Base-by-base conservation (phyloP, 2,329 filamentous ascomycete genomes). In the Polytolypa hystricis region DNA sequence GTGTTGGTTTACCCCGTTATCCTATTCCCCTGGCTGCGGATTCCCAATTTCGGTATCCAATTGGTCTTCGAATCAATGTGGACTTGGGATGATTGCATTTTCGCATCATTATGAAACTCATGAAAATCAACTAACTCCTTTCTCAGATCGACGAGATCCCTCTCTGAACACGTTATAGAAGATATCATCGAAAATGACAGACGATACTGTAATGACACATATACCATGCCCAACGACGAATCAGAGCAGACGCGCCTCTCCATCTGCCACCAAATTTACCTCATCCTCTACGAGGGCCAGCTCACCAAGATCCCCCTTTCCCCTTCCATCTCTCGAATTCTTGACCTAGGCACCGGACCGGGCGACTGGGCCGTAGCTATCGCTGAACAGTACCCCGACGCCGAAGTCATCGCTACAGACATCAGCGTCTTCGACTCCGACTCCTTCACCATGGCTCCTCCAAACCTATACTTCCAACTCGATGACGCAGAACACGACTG, bases 211-310 rank as follows among this genome's bases (percentile, higher is more conserved):
- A 77, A 77, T 48, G 64, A 70, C 21, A 65, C 66, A 21, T 81
- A 79, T 49, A 75, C 66, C 52, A 77, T 80, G 67, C 77, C 77
- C 10, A 79, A 79, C 52, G 77, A 81, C 47, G 72, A 79, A 30
- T 58, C 67, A 30, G 77, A 81, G 50, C 74, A 79, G 53, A 73
- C 74, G 30, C 72, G 77, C 28, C 55, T 79, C 34, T 69, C 71
- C 40, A 63, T 81, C 35, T 61, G 74, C 26, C 75, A 81, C 45
- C 74, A 79, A 50, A 70, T 79, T 31, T 79, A 74, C 47, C 57
- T 77, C 4, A 67, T 56, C 15, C 35, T 63, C 27, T 45, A 62
- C 20, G 46, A 62, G 32, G 47, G 55, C 27, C 42, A 54, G 21
- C 42, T 61, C 34, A 57, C 57, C 17, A 47, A 54, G 19, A 47